These are phyloP conservation scores for Physcomitrellopsis africana DNA, from an alignment of 225 moss, liverwort and hornwort genomes.

Conservation along the genomic window DNA sequence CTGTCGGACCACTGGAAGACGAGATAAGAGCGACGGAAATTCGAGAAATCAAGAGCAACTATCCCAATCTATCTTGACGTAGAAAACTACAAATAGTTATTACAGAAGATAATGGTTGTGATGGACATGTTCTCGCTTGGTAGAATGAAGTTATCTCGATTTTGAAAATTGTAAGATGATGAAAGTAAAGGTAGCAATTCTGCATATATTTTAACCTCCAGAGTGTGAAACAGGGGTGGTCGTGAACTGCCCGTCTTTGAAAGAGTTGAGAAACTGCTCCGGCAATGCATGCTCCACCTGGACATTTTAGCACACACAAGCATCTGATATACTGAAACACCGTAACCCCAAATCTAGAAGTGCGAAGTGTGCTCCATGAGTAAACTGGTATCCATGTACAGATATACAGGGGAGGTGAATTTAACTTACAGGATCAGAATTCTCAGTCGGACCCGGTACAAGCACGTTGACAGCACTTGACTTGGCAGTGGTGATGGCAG, in stretches of 20 bases:
- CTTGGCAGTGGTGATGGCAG: constrained; percentile 94
- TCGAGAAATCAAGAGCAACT: no score
- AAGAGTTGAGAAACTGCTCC: constrained; percentile 95
- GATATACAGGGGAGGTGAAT: no score
- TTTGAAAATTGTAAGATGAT: no score
- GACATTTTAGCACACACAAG: constrained; percentile 4
- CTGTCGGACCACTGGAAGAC: no score
- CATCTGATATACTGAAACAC: neutral
- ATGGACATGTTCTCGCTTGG: no score
- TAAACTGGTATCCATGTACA: no score
- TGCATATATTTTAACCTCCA: constrained; percentile 56
- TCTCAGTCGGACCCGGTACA: constrained; percentile 72
- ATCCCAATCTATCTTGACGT: no score
- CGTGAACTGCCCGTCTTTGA: constrained; percentile 76
- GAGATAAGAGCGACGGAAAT: no score
- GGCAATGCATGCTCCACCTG: constrained; percentile 98
- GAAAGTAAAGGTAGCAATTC: constrained; percentile 17
- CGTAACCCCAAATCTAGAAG: neutral
- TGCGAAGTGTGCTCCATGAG: no score
- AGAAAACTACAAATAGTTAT: no score
- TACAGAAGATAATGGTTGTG: no score
- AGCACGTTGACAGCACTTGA: constrained; percentile 96
- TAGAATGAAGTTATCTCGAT: no score
- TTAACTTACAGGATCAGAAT: constrained; percentile 76
- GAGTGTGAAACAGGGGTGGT: constrained; percentile 98